Evolutionary conservation across 2,329 filamentous ascomycete species (phyloP).

Genomic region (Aspergillus thermomutatus): DNA sequence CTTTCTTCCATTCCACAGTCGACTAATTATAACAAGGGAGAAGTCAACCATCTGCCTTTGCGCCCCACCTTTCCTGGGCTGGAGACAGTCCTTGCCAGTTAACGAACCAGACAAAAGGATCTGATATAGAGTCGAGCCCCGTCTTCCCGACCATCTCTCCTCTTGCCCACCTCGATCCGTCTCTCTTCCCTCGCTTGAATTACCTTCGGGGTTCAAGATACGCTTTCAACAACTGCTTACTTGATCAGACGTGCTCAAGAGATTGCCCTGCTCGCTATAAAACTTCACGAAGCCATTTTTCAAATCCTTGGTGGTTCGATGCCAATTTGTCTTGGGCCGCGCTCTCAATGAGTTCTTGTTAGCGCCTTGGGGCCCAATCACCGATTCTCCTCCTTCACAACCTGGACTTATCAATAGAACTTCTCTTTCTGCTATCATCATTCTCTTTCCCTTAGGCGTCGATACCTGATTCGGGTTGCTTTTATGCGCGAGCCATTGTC

Average conservation of each 20-base stretch:
- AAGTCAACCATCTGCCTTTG: slow-evolving; percentile 8
- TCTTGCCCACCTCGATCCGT: not conserved
- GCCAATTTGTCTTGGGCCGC: not conserved
- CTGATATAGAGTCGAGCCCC: slow-evolving; percentile 15
- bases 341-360: slow-evolving; percentile 15
- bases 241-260: not conserved
- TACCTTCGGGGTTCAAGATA: not conserved
- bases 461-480: not conserved
- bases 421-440: not conserved
- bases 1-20: slow-evolving; percentile 16
- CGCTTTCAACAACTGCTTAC: not conserved
- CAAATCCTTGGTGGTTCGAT: not conserved
- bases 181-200: slow-evolving; percentile 1
- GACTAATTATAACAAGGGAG: slow-evolving; percentile 17
- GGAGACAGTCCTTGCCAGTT: slow-evolving; percentile 1
- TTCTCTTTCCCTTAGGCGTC: not conserved
- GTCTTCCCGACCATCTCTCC: slow-evolving; percentile 9
- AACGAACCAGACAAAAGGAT: slow-evolving; percentile 12
- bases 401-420: slow-evolving; percentile 18
- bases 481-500: not conserved
- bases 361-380: slow-evolving; percentile 27
- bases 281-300: not conserved
- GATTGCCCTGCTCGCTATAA: not conserved
- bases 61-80: slow-evolving; percentile 18
- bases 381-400: slow-evolving; percentile 18